Evolutionary conservation across 768 basidiomycete species (phyloP).

Genomic region (Gymnopilus junonius): DNA sequence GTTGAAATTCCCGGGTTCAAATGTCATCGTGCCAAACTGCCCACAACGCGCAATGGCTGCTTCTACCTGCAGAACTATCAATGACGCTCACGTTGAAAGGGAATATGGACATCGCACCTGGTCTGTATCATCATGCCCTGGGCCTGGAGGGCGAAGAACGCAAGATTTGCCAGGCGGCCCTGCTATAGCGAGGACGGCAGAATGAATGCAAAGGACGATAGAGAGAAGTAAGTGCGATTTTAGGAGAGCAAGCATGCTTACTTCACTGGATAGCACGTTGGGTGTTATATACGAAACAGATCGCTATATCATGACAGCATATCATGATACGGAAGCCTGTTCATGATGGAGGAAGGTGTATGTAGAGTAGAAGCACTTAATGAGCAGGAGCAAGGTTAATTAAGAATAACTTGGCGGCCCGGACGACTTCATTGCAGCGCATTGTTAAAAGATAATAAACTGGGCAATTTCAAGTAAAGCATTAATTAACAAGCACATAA

Average conservation of each 20-base stretch:
- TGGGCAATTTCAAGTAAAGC: neutral
- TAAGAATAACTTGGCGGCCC: neutral
- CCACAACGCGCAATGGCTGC: conserved; percentile 54
- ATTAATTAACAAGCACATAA: neutral
- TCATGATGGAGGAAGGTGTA: conserved; percentile 1
- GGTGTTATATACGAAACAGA: neutral
- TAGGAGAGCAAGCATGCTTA: neutral
- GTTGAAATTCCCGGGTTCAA: conserved; percentile 51
- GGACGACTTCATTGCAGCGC: neutral
- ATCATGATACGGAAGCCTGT: too few relatives aligned
- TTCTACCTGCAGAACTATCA: conserved; percentile 39
- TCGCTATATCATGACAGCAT: too few relatives aligned
- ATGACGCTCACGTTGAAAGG: neutral
- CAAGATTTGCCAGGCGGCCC: conserved; percentile 28
- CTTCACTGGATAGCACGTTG: neutral
- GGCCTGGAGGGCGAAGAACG: conserved; percentile 37
- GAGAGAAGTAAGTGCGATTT: neutral
- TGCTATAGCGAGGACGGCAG: neutral
- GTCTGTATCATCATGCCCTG: conserved; percentile 43
- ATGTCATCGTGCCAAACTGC: conserved; percentile 46
- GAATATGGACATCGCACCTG: conserved; percentile 28
- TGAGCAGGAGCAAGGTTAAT: neutral
- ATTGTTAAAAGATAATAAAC: neutral
- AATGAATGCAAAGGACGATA: neutral
- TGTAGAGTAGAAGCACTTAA: neutral